phyloP scores from a whole-genome alignment of 306 rosid genomes.

The Medicago ruthenica region DNA sequence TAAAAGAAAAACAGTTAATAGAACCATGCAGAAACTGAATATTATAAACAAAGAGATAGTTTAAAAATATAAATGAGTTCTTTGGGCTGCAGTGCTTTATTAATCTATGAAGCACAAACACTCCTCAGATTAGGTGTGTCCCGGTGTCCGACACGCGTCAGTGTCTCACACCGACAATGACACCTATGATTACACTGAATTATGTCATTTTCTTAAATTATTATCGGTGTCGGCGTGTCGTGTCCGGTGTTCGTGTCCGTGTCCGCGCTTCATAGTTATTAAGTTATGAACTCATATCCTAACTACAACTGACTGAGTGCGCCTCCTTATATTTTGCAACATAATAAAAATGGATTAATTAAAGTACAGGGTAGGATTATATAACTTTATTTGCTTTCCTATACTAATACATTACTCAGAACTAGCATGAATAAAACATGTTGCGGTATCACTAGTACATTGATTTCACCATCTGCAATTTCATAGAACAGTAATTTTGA shows the following conservation, averaged over 20 bases:
- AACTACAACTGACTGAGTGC: background rate
- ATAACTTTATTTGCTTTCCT: slow-evolving; percentile 18
- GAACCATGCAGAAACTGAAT: slow-evolving; percentile 15
- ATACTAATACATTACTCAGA: slow-evolving; percentile 13
- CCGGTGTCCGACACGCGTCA: too few relatives aligned
- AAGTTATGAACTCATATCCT: background rate
- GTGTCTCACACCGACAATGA: too few relatives aligned
- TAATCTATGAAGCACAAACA: too few relatives aligned
- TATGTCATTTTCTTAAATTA: too few relatives aligned
- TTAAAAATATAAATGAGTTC: slow-evolving; percentile 15
- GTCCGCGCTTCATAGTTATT: too few relatives aligned
- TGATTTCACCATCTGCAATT: slow-evolving; percentile 14
- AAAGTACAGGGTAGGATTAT: background rate
- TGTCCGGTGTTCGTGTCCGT: too few relatives aligned
- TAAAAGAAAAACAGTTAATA: background rate
- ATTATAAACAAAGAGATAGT: slow-evolving; percentile 9
- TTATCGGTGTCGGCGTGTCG: too few relatives aligned
- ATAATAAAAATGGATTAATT: slow-evolving; percentile 11
- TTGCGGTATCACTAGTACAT: background rate
- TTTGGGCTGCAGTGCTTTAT: slow-evolving; percentile 24
- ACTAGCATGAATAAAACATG: slow-evolving; percentile 8
- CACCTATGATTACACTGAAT: too few relatives aligned
- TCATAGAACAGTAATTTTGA: background rate
- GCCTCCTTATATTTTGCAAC: slow-evolving; percentile 17
- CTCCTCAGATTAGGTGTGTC: too few relatives aligned